These are phyloP conservation scores for Cephalotrichum gorgonifer DNA, from an alignment of 2,329 filamentous ascomycete genomes.

Conservation along the genomic window DNA sequence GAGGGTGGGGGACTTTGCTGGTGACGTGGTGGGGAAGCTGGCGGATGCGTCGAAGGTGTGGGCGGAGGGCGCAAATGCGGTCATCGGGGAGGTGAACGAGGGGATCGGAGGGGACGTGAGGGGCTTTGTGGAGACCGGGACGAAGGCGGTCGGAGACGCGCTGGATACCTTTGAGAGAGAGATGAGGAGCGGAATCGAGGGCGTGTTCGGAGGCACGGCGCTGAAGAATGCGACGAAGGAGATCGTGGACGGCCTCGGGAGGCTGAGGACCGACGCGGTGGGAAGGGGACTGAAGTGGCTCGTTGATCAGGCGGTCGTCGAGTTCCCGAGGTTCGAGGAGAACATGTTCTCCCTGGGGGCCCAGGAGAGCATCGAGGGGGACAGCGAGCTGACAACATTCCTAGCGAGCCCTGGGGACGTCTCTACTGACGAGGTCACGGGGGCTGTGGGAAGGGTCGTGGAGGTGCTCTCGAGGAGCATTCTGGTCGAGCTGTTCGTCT, in stretches of 20 bases:
- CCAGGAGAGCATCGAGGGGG: slow-evolving; percentile 44
- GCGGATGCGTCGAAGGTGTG: slow-evolving; percentile 65
- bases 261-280: slow-evolving; percentile 74
- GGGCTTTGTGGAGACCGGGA: slow-evolving; percentile 79
- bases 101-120: slow-evolving; percentile 83
- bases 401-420: slow-evolving; percentile 65
- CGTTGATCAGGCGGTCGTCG: slow-evolving; percentile 71
- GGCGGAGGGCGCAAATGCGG: slow-evolving; percentile 66
- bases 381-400: slow-evolving; percentile 56
- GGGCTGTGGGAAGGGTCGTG: slow-evolving; percentile 61
- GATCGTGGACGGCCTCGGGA: slow-evolving; percentile 78
- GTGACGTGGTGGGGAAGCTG: slow-evolving; percentile 63
- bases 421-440: slow-evolving; percentile 72
- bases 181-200: slow-evolving; percentile 64
- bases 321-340: slow-evolving; percentile 67
- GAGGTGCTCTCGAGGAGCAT: slow-evolving; percentile 58
- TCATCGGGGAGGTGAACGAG: slow-evolving; percentile 67
- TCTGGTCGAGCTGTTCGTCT: slow-evolving; percentile 69
- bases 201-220: slow-evolving; percentile 71
- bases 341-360: slow-evolving; percentile 79
- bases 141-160: slow-evolving; percentile 72
- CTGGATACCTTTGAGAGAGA: slow-evolving; percentile 72
- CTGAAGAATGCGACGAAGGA: slow-evolving; percentile 69
- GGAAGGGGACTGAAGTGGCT: slow-evolving; percentile 92
- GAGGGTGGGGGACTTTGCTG: slow-evolving; percentile 70